Evolutionary conservation across 176 grass and related monocot genomes (phyloP).

Genomic region (Avena insularis): DNA sequence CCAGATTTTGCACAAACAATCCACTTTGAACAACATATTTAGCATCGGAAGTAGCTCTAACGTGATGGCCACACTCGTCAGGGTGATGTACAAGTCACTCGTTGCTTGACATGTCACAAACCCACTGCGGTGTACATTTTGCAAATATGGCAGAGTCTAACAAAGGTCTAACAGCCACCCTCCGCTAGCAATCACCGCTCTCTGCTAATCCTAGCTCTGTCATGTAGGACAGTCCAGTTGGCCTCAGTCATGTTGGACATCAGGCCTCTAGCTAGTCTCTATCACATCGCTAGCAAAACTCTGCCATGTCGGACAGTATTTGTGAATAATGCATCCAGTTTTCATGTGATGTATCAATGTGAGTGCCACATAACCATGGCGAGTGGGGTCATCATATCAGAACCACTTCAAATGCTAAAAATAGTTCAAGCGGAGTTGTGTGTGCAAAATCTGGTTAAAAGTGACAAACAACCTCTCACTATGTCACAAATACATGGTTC

Average conservation of each 20-base stretch:
- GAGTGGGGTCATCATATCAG: background rate
- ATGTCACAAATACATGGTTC: background rate
- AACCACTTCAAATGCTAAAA: constrained; percentile 2
- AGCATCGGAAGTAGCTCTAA: constrained; percentile 2
- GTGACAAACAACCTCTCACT: background rate
- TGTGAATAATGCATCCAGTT: background rate
- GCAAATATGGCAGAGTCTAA: background rate
- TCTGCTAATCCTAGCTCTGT: background rate
- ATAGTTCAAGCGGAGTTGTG: background rate
- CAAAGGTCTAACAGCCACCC: background rate
- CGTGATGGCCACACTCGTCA: background rate
- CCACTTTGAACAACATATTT: background rate
- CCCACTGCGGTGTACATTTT: background rate
- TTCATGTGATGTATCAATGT: background rate
- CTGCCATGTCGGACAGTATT: background rate
- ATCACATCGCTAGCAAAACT: background rate
- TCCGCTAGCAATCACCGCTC: background rate
- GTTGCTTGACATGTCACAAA: background rate
- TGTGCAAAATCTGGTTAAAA: background rate
- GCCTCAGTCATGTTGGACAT: background rate
- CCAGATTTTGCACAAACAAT: constrained; percentile 2
- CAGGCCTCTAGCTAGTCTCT: background rate
- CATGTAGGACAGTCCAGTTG: background rate
- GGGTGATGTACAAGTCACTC: background rate
- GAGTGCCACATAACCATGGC: background rate